Evolutionary conservation across 306 rosid species (phyloP), one percentile per base, ranked within the genome.

Genomic region (Dryas drummondii): DNA sequence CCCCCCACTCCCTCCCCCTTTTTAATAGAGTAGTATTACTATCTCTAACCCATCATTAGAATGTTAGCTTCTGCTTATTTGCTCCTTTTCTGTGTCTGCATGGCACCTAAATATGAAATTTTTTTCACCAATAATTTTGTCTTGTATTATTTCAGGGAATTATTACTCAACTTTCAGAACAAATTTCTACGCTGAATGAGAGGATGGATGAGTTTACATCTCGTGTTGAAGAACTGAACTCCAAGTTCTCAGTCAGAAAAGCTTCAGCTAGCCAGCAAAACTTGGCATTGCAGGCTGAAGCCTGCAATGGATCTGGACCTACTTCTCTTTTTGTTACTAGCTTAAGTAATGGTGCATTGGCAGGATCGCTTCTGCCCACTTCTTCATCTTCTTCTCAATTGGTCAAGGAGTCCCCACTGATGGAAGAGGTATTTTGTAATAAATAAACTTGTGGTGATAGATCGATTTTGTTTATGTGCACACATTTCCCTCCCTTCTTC

Each of bases 201-300:
- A 84, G 99, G 81, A 92, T 94, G 97, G 99, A 94, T 60, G 99
- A 92, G 76, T 92, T 94, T 83, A 92, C 97, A 52, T 83, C 97
- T 61, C 96, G 97, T 59, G 90, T 94, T 59, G 99, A 92, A 78
- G 97, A 94, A 78, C 76, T 94, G 77, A 94, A 87, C 84, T 84
- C 93, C 32, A 94, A 92, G 85, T 77, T 92, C 51, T 68, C 86
- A 40, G 10, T 42, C 27, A 81, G 76, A 77, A 86, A 72, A 81
- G 82, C 55, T 55, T 87, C 91, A 41, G 85, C 89, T 50, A 92
- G 99, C 86, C 99, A 94, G 76, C 99, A 90, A 71, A 94, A 92
- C 82, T 76, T 94, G 86, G 86, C 94, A 75, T 41, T 84, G 82
- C 99, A 84, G 77, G 76, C 93, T 16, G 97, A 94, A 66, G 81